Evolutionary conservation across 225 moss, liverwort and hornwort genomes (phyloP).

Genomic region (Marchantia paleacea): DNA sequence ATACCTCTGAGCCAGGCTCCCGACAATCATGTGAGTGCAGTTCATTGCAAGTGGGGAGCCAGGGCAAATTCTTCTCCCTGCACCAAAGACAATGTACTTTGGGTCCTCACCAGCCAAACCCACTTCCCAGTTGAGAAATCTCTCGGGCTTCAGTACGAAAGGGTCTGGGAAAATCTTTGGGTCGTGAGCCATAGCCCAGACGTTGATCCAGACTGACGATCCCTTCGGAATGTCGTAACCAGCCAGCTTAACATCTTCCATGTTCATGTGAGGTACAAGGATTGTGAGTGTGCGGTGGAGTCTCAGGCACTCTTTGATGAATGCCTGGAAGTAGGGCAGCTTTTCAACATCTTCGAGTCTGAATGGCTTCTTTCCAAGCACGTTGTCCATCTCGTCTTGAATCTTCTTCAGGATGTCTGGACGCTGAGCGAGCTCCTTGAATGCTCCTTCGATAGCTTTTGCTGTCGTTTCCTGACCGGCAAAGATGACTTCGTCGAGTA

Average conservation of each 20-base stretch:
- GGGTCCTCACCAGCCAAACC: constrained; percentile 12
- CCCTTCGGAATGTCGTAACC: constrained; percentile 41
- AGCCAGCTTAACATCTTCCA: constrained; percentile 15
- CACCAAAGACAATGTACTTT: constrained; percentile 26
- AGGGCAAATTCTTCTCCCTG: constrained; percentile 27
- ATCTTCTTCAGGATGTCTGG: constrained; percentile 19
- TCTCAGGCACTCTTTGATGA: constrained; percentile 43
- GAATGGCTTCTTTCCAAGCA: constrained; percentile 29
- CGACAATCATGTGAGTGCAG: constrained; percentile 10
- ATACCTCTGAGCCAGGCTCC: constrained; percentile 15
- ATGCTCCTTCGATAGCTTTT: constrained; percentile 33
- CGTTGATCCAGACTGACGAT: constrained; percentile 31
- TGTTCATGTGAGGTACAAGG: constrained; percentile 32
- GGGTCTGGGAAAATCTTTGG: constrained; percentile 10
- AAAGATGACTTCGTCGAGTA: constrained; percentile 25
- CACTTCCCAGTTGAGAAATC: constrained; percentile 29
- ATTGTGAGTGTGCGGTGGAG: constrained; percentile 39
- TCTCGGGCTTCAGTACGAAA: constrained; percentile 36
- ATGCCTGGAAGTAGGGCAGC: constrained; percentile 42
- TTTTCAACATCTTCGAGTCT: constrained; percentile 23
- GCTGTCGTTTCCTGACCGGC: constrained; percentile 31
- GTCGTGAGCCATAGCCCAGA: constrained; percentile 44
- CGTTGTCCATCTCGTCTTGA: constrained; percentile 27
- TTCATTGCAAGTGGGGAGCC: constrained; percentile 15
- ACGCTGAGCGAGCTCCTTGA: constrained; percentile 34